Base-by-base conservation (phyloP, 345 rosid species). In the Syzygium grande region DNA sequence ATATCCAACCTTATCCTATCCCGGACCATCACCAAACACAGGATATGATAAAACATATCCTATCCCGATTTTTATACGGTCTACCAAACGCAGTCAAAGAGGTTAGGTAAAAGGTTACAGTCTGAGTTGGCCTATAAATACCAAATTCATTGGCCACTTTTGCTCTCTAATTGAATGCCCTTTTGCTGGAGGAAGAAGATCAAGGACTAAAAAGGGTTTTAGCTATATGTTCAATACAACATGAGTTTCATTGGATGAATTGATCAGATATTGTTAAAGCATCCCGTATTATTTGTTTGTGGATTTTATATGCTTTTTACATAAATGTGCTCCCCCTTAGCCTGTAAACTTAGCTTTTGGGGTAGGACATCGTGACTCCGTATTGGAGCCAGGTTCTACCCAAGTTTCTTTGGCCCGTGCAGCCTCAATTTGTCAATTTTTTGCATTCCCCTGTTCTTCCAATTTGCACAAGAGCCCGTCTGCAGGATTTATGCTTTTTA, bases 381-480 rank as follows among this genome's bases (percentile, higher is more conserved):
- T 10, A 21, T 73, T 0, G 11, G 27, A 73, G 5, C 1, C 12
- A 19, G 12, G 80, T 34, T 34, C 1, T 34, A 27, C 14, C 9
- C 83, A 73, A 38, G 46, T 73, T 73, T 12, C 49, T 38, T 21
- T 73, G 13, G 23, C 80, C 38, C 27, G 5, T 11, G 2, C 49
- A 11, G 49, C 27, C 49, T 73, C 22, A 12, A 6, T 34, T n/a
- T 4, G 0, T 38, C 83, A 73, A 73, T 5, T 43, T 43, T 43
- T 43, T 16, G 27, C 14, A 73, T 19, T 73, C 14, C 46, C 7
- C 0, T 1, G 2, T 73, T 73, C 8, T 19, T 73, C 11, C 11
- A 25, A 34, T 19, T 73, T 73, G 46, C 46, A 73, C 0, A 3
- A 21, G 22, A 73, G 0, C 14, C 0, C 10, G 0, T 73, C 14